Evolutionary conservation across 306 rosid genomes (phyloP).

Genomic region (Prinsepia uniflora): DNA sequence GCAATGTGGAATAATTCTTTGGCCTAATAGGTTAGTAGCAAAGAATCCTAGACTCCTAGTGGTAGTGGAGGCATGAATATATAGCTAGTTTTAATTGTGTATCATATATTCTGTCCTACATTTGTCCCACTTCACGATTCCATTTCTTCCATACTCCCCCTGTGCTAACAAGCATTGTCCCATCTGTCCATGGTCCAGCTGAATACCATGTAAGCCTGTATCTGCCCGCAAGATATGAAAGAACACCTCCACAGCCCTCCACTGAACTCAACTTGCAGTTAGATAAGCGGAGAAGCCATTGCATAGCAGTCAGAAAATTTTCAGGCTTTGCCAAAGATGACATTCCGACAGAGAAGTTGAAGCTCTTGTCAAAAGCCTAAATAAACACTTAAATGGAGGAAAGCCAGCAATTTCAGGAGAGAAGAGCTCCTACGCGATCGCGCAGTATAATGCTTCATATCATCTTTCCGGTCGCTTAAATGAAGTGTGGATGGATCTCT

Average conservation of each 20-base stretch:
- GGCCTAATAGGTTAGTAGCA: slow-evolving; percentile 23
- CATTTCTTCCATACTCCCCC: slow-evolving; percentile 38
- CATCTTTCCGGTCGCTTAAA: slow-evolving; percentile 44
- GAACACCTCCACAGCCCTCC: slow-evolving; percentile 49
- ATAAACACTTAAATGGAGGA: slow-evolving; percentile 19
- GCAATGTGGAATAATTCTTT: slow-evolving; percentile 22
- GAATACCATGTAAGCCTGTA: slow-evolving; percentile 42
- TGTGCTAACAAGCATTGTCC: slow-evolving; percentile 43
- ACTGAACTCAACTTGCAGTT: slow-evolving; percentile 47
- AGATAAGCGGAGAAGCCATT: slow-evolving; percentile 49
- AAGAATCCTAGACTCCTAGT: slow-evolving; percentile 11
- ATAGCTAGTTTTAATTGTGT: background rate
- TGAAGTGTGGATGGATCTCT: slow-evolving; percentile 63
- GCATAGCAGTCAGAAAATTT: slow-evolving; percentile 63
- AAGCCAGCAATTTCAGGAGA: slow-evolving; percentile 27
- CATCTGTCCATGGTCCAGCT: slow-evolving; percentile 21
- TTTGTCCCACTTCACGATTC: slow-evolving; percentile 26
- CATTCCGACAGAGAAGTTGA: slow-evolving; percentile 40
- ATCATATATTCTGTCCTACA: background rate
- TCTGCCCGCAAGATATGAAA: slow-evolving; percentile 31
- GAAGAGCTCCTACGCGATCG: slow-evolving; percentile 42
- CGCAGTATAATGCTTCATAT: slow-evolving; percentile 60
- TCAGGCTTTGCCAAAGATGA: slow-evolving; percentile 67
- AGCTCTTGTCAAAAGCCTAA: slow-evolving; percentile 45
- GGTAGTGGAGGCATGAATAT: background rate